Conservation (phyloP, 345 rosid species). For the Rhodomyrtus tomentosa region DNA sequence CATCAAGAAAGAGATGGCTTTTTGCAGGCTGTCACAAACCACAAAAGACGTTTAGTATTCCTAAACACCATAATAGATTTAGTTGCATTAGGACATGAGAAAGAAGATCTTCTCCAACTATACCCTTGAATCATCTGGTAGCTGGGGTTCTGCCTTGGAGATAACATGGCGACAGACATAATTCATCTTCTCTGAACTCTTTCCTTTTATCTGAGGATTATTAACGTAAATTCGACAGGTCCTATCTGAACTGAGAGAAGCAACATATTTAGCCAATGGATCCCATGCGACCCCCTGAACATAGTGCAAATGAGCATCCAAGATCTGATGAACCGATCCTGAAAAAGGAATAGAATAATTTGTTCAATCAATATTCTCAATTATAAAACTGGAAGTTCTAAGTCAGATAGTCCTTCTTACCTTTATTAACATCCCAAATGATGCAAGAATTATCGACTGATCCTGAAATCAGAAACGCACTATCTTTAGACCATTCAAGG, state of each 20-base stretch:
- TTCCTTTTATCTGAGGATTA: constrained; percentile 59
- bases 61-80: background rate
- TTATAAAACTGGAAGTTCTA: background rate
- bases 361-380: background rate
- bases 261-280: constrained; percentile 68
- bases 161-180: constrained; percentile 81
- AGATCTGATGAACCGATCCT: constrained; percentile 87
- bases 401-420: constrained; percentile 20
- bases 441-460: constrained; percentile 97
- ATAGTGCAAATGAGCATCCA: constrained; percentile 87
- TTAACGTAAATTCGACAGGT: constrained; percentile 79
- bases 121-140: constrained; percentile 59
- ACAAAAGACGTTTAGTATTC: background rate
- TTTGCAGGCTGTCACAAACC: constrained; percentile 35
- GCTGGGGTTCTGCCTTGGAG: constrained; percentile 58
- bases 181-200: constrained; percentile 46
- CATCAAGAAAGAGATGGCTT: constrained; percentile 86
- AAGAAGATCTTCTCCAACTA: constrained; percentile 2
- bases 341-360: constrained; percentile 7
- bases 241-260: constrained; percentile 93
- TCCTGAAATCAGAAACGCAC: constrained; percentile 71
- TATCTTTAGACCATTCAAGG: constrained; percentile 85
- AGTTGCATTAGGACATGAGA: background rate
- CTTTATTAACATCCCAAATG: constrained; percentile 91
- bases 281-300: constrained; percentile 99